Base-by-base conservation (phyloP, 2,329 filamentous ascomycete species). In the Tolypocladium guangdongense region DNA sequence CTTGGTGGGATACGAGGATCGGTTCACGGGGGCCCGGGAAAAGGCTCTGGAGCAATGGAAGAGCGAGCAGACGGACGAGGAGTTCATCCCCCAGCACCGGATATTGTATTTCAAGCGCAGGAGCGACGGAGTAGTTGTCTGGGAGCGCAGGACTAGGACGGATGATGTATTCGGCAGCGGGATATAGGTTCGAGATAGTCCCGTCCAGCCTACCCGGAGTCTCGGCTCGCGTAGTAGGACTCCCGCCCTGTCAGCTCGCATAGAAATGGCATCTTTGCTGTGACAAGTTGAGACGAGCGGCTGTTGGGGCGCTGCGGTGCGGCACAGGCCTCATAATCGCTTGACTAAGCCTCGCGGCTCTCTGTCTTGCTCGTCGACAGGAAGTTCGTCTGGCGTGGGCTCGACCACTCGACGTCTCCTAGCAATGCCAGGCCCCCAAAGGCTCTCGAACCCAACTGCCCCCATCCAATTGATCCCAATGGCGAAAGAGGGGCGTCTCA, bases 11-110 rank as follows among this genome's bases (percentile, higher is more conserved):
- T 85, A 84, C 58, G 76, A 81, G 59, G 82, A 85, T 63, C 72
- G 82, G 18, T 84, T 84, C 60, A 55, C 72, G 4, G 80, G 79
- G 1, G 70, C 74, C 2, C 73, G 71, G 58, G 81, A 84, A 64
- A 77, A 76, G 57, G 62, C 72, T 2, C 65, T 84, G 6, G 75
- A 75, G 51, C 67, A 71, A 33, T 85, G 82, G 82, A 82, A 80
- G 68, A 71, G 69, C 18, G 81, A 84, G 60, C 76, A 80, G 65
- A 83, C 81, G 35, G 77, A 84, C 57, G 80, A 84, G 55, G 82
- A 85, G 64, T 86, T 83, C 60, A 84, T 86, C 53, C 82, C 82
- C 7, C 79, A 84, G 65, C 81, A 84, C 60, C 72, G 82, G 18
- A 81, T 85, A 57, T 62, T 82, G 53, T 84, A 82, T 63, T 84